Conservation (phyloP, 1,284 basidiomycete species). For the Tremellales sp. region DNA sequence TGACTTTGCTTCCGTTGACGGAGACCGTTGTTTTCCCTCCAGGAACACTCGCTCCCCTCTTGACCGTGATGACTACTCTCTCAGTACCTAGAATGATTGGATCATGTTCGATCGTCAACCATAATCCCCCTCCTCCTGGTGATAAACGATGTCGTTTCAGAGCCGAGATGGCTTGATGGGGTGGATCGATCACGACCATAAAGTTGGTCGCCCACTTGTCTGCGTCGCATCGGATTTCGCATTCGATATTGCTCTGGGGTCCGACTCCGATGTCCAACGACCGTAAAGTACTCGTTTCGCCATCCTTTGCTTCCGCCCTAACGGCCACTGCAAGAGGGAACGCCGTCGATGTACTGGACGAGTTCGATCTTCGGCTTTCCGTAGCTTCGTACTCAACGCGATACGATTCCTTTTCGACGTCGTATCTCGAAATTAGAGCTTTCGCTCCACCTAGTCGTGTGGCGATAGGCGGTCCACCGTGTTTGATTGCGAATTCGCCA, state of each 20-base stretch:
- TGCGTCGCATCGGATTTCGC: slow-evolving; percentile 89
- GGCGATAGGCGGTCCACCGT: slow-evolving; percentile 84
- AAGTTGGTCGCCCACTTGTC: slow-evolving; percentile 85
- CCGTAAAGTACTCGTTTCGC: slow-evolving; percentile 20
- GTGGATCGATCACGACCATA: slow-evolving; percentile 90
- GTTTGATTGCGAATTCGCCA: slow-evolving; percentile 91
- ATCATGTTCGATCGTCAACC: slow-evolving; percentile 91
- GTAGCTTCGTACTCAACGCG: slow-evolving; percentile 79
- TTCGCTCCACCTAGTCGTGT: slow-evolving; percentile 78
- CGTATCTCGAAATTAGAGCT: slow-evolving; percentile 70
- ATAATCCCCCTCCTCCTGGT: slow-evolving; percentile 85
- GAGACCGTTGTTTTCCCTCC: slow-evolving; percentile 69
- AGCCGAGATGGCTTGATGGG: slow-evolving; percentile 77
- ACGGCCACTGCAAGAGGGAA: slow-evolving; percentile 37
- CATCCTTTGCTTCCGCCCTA: slow-evolving; percentile 13
- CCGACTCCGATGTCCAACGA: slow-evolving; percentile 15
- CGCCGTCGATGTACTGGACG: slow-evolving; percentile 43
- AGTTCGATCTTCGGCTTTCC: slow-evolving; percentile 53
- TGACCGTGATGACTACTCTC: slow-evolving; percentile 63
- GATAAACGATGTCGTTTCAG: slow-evolving; percentile 84
- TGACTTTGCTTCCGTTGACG: slow-evolving; percentile 82
- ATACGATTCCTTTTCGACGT: slow-evolving; percentile 78
- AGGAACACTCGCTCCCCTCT: slow-evolving; percentile 56
- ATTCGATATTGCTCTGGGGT: slow-evolving; percentile 61
- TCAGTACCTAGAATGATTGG: slow-evolving; percentile 71